Conservation (phyloP, 2,329 filamentous ascomycete species). For the Pseudopyricularia cyperi region DNA sequence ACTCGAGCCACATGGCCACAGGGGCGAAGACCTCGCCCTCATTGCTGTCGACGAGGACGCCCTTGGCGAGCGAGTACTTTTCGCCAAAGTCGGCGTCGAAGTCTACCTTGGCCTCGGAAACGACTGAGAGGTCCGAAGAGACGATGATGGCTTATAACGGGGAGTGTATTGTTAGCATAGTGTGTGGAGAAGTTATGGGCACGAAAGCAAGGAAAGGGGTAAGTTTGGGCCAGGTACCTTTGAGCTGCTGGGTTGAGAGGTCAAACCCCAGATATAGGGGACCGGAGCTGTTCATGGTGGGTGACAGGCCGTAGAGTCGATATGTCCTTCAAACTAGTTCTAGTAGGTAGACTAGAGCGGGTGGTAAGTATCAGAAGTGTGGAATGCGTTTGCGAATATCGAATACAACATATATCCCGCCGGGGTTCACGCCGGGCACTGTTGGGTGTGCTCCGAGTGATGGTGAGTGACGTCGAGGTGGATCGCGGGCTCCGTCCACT, state of each 20-base stretch:
- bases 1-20: constrained; percentile 88
- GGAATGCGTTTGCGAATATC: no score
- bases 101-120: constrained; percentile 81
- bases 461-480: background rate
- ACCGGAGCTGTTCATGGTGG: constrained; percentile 15
- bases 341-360: background rate
- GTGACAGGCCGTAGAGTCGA: background rate
- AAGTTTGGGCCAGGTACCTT: constrained; percentile 39
- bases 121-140: constrained; percentile 65
- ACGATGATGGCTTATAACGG: constrained; percentile 59
- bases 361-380: no score
- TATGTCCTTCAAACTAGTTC: background rate
- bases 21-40: constrained; percentile 89
- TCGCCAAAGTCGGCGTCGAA: constrained; percentile 72
- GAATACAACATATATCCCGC: no score
- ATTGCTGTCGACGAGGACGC: constrained; percentile 67
- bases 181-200: background rate
- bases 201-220: background rate
- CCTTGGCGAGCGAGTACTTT: constrained; percentile 74
- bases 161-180: background rate
- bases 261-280: constrained; percentile 87
- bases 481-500: background rate
- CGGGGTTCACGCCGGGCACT: no score
- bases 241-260: constrained; percentile 91
- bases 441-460: no score